Base-by-base conservation (phyloP, 495 filamentous ascomycete genomes). In the Cladorrhinum samala region DNA sequence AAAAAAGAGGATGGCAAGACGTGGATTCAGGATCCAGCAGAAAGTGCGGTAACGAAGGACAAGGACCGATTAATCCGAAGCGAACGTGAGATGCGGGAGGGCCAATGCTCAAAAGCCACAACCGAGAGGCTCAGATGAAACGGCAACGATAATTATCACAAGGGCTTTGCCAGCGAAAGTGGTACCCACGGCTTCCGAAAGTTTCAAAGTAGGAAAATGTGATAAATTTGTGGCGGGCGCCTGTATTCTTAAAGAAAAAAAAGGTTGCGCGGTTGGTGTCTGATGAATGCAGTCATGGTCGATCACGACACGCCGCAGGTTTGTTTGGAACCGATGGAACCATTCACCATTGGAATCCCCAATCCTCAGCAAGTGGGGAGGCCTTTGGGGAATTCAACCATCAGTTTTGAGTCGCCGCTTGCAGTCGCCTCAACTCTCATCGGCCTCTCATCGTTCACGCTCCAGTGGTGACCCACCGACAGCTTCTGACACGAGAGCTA, bases 211-310 rank as follows among this genome's bases (percentile, higher is more conserved):
- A 45, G 25, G 44, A 53, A 49, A 46, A 46, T 43, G n/a, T 47
- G 48, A 14, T 46, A 11, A 59, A 55, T 14, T 30, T 36, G 50
- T 50, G 53, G 58, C 44, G 45, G 63, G 58, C 19, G 33, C 17
- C 49, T 21, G 50, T 44, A 52, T 56, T 25, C 41, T 63, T 55
- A 63, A 57, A 58, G 55, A 56, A 59, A 58, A 11, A 33, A 33
- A 33, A 33, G 11, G 6, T 33, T 33, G 27, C 27, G 11, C 11
- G 27, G n/a, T 61, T 55, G 60, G 50, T 40, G 41, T 64, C 61
- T 58, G n/a, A n/a, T n/a, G 61, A 50, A 62, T 58, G 54, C 56
- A 58, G 55, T 37, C 50, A 33, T 11, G 27, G 27, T 33, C 27
- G 27, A 33, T 33, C 27, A 33, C 27, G 27, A 33, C 27, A 33